Evolutionary conservation across 164 flowering plant species (phyloP).

Genomic region (Piper betle): DNA sequence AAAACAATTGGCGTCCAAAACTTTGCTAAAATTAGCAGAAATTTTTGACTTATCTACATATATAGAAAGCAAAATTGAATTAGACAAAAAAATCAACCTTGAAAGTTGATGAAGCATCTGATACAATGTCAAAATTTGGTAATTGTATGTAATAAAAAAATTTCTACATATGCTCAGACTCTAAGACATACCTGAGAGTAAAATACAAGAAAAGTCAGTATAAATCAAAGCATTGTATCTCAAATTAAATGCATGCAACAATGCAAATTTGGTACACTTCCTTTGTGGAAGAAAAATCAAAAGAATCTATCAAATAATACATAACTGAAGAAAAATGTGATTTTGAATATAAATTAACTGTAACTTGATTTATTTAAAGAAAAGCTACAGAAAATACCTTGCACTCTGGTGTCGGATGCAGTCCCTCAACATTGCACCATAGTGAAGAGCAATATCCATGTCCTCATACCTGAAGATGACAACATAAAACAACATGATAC

Average conservation of each 20-base stretch:
- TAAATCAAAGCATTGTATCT: too few species aligned
- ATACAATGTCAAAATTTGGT: slow-evolving; percentile 87
- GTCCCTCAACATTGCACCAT: slow-evolving; percentile 94
- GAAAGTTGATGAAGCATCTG: slow-evolving; percentile 91
- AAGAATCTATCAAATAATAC: too few species aligned
- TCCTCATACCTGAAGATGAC: slow-evolving; percentile 50
- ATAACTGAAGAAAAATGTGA: too few species aligned
- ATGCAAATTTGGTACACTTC: too few species aligned
- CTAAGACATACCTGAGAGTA: slow-evolving; percentile 65
- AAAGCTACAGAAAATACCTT: slow-evolving; percentile 11
- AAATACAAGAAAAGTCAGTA: not conserved
- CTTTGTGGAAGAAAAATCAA: too few species aligned
- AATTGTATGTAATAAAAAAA: slow-evolving; percentile 85
- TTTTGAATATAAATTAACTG: too few species aligned
- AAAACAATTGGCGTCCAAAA: not conserved
- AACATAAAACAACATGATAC: too few species aligned
- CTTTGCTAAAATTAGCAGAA: not conserved
- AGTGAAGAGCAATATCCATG: slow-evolving; percentile 75
- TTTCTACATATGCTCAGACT: slow-evolving; percentile 69
- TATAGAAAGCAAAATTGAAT: not conserved
- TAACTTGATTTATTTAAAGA: too few species aligned
- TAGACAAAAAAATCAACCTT: slow-evolving; percentile 33
- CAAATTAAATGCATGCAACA: not conserved
- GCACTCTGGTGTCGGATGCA: slow-evolving; percentile 96
- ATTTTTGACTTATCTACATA: not conserved